Evolutionary conservation across 176 grass and related monocot genomes (phyloP).

Genomic region (Lolium perenne): DNA sequence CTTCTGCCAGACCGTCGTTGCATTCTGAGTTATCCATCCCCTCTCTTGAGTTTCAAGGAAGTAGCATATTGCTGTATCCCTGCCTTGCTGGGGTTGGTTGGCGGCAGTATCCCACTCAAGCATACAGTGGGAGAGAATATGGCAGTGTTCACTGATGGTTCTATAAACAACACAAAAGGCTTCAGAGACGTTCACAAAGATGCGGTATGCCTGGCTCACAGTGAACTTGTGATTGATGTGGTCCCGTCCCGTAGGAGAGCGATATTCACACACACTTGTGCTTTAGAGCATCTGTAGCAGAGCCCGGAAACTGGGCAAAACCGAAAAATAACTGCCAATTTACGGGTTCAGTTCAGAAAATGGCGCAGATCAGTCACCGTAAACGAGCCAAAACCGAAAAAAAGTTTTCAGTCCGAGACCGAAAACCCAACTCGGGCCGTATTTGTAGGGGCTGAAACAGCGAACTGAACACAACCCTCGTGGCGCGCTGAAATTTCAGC

Average conservation of each 20-base stretch:
- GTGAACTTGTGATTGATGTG: background rate
- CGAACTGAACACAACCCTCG: no score
- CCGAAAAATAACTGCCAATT: no score
- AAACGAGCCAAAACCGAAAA: no score
- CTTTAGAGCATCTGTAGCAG: no score
- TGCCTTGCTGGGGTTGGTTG: background rate
- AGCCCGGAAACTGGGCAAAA: no score
- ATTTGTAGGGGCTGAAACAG: no score
- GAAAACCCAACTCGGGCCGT: no score
- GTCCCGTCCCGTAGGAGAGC: background rate
- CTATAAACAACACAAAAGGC: background rate
- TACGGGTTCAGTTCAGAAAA: no score
- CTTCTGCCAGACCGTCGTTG: background rate
- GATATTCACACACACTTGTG: background rate
- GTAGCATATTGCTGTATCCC: background rate
- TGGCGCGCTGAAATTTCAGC: no score
- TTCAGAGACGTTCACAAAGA: background rate
- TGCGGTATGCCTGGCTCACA: background rate
- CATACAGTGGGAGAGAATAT: background rate
- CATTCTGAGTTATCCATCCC: background rate
- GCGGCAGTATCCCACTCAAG: background rate
- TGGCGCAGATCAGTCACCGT: no score
- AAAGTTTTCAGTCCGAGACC: no score
- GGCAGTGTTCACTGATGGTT: background rate
- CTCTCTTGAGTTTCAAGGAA: background rate